Conservation (phyloP, 1,139 yeast genomes). For the Eremothecium sinecaudum region DNA sequence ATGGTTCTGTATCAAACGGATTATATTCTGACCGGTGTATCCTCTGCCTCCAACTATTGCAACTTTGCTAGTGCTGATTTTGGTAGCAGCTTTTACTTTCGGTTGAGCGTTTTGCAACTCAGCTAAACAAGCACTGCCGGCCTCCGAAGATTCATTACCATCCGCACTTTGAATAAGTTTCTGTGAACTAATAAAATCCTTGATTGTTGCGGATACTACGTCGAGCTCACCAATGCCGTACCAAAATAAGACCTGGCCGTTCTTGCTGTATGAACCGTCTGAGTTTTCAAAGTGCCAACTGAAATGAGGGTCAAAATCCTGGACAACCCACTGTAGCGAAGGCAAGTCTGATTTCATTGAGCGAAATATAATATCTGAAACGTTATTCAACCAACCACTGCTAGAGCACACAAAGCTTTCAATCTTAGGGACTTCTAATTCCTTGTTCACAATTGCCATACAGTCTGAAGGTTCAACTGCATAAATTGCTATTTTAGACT, state of each 20-base stretch:
- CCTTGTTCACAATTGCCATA: constrained; percentile 64
- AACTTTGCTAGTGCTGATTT: constrained; percentile 52
- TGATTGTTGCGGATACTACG: constrained; percentile 56
- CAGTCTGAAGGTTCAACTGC: constrained; percentile 97
- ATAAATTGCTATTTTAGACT: constrained; percentile 59
- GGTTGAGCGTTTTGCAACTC: constrained; percentile 44
- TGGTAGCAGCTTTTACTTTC: constrained; percentile 59
- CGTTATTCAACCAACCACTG: constrained; percentile 95
- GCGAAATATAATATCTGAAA: constrained; percentile 86
- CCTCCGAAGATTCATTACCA: constrained; percentile 30
- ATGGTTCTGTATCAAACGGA: constrained; percentile 76
- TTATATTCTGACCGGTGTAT: constrained; percentile 88
- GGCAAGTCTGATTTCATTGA: constrained; percentile 68
- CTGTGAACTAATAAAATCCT: constrained; percentile 42
- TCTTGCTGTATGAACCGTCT: constrained; percentile 85
- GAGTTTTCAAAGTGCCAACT: constrained; percentile 89
- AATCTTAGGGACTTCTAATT: constrained; percentile 48
- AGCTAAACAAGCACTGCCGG: constrained; percentile 30
- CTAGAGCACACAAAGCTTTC: constrained; percentile 83
- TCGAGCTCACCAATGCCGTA: constrained; percentile 68
- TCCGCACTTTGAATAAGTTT: constrained; percentile 12
- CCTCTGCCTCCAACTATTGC: constrained; percentile 99
- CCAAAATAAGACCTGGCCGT: constrained; percentile 91
- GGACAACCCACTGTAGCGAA: constrained; percentile 76
- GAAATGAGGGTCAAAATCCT: constrained; percentile 83